Percentiles rank a stretch among this genome's conserved stretches.
These are phyloP conservation scores for Exophiala xenobiotica DNA, from an alignment of 2,329 filamentous ascomycete species.

Conservation along the genomic window DNA sequence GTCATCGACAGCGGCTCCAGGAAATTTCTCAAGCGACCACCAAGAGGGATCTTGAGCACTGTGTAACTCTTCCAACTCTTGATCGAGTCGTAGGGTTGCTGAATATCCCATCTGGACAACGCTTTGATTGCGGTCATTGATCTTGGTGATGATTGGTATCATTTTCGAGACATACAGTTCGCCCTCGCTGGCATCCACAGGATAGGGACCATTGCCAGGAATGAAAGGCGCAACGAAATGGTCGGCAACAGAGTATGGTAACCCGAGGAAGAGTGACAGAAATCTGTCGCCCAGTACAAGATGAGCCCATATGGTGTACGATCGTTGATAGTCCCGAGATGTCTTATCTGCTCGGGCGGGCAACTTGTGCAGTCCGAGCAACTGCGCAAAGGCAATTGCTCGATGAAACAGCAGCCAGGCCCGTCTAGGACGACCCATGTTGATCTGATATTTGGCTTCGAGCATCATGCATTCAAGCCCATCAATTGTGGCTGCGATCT, in stretches of 20 bases:
- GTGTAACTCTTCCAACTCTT: slow-evolving; percentile 39
- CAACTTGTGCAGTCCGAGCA: slow-evolving; percentile 50
- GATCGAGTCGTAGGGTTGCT: slow-evolving; percentile 42
- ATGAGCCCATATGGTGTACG: slow-evolving; percentile 41
- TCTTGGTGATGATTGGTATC: slow-evolving; percentile 38
- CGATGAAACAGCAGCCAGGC: slow-evolving; percentile 55
- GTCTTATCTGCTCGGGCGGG: slow-evolving; percentile 33
- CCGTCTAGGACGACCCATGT: slow-evolving; percentile 56
- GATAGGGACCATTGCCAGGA: slow-evolving; percentile 21
- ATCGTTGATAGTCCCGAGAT: slow-evolving; percentile 33
- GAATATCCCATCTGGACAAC: slow-evolving; percentile 38
- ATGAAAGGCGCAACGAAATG: slow-evolving; percentile 35
- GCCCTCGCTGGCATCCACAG: slow-evolving; percentile 15
- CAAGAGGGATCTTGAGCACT: slow-evolving; percentile 35
- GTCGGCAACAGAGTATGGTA: slow-evolving; percentile 47
- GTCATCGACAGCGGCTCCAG: slow-evolving; percentile 31
- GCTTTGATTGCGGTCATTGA: slow-evolving; percentile 45
- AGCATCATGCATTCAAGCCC: slow-evolving; percentile 55
- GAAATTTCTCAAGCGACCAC: slow-evolving; percentile 32
- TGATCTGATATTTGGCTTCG: slow-evolving; percentile 53
- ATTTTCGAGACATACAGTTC: slow-evolving; percentile 38
- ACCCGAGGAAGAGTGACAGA: slow-evolving; percentile 54
- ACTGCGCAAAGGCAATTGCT: slow-evolving; percentile 52
- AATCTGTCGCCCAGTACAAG: slow-evolving; percentile 50
- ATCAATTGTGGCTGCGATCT: slow-evolving; percentile 51